Conservation (phyloP, 2,329 filamentous ascomycete genomes). For the Curvularia sp. region DNA sequence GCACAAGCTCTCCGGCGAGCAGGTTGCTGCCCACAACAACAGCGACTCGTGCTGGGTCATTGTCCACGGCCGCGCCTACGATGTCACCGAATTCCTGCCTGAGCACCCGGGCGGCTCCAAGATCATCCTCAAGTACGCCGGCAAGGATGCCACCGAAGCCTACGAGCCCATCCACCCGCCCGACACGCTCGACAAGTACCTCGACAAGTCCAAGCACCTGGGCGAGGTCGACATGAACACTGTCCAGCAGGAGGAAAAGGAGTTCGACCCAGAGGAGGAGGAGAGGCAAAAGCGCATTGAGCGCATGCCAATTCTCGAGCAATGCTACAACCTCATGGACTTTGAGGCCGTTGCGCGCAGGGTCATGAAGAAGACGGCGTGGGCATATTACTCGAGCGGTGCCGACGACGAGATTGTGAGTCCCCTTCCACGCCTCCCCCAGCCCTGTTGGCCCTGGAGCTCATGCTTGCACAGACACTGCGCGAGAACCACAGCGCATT, state of each 20-base stretch:
- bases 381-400: slow-evolving; percentile 97
- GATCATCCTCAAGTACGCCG: slow-evolving; percentile 87
- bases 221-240: slow-evolving; percentile 50
- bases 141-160: slow-evolving; percentile 53
- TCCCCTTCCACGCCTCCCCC: not conserved
- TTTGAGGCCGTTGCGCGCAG: slow-evolving; percentile 91
- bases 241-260: slow-evolving; percentile 45
- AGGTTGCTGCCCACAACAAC: slow-evolving; percentile 75
- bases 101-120: slow-evolving; percentile 73
- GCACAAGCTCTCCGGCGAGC: slow-evolving; percentile 54
- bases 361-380: slow-evolving; percentile 95
- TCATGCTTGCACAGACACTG: slow-evolving; percentile 69
- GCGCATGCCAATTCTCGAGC: slow-evolving; percentile 55
- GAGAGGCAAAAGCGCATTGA: slow-evolving; percentile 71
- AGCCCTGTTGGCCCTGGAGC: not conserved
- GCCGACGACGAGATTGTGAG: slow-evolving; percentile 86
- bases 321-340: slow-evolving; percentile 65
- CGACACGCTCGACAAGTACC: slow-evolving; percentile 53
- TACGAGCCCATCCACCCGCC: slow-evolving; percentile 63
- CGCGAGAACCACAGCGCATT: slow-evolving; percentile 95
- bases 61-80: slow-evolving; percentile 71
- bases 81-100: slow-evolving; percentile 70
- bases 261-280: slow-evolving; percentile 67
- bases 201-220: slow-evolving; percentile 53
- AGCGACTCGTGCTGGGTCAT: slow-evolving; percentile 80